phyloP scores from a whole-genome alignment of 1,284 basidiomycete genomes.

The Melampsora americana region DNA sequence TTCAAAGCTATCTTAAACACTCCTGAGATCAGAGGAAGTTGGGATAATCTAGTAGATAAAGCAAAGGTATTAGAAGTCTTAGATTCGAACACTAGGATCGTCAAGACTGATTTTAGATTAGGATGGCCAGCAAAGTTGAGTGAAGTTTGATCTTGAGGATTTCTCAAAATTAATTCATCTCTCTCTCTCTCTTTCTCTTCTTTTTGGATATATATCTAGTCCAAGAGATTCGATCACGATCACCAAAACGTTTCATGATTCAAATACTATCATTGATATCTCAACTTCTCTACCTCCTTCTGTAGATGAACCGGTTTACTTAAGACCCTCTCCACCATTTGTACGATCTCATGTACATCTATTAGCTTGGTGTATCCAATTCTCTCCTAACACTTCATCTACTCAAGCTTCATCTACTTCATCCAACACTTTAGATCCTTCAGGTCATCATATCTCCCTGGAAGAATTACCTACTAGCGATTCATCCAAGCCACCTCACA shows the following conservation, averaged over 20 bases:
- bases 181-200: no score
- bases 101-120: slow-evolving; percentile 43
- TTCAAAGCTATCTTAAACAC: slow-evolving; percentile 35
- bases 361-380: slow-evolving; percentile 87
- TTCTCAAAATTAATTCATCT: no score
- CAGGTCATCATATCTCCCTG: slow-evolving; percentile 56
- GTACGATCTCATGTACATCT: slow-evolving; percentile 85
- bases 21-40: slow-evolving; percentile 25
- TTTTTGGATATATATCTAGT: no score
- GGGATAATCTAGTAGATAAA: slow-evolving; percentile 42
- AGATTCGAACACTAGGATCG: slow-evolving; percentile 33
- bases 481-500: slow-evolving; percentile 45
- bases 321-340: slow-evolving; percentile 88
- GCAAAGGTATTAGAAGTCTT: slow-evolving; percentile 27
- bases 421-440: background rate
- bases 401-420: slow-evolving; percentile 13
- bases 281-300: slow-evolving; percentile 93
- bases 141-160: no score
- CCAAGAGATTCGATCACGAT: slow-evolving; percentile 90
- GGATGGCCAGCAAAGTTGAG: slow-evolving; percentile 45
- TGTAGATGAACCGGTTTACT: slow-evolving; percentile 82
- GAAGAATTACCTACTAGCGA: slow-evolving; percentile 8
- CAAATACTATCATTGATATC: slow-evolving; percentile 80
- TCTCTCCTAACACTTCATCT: slow-evolving; percentile 43
- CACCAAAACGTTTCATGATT: slow-evolving; percentile 74